Base-by-base conservation (phyloP, 1,284 basidiomycete genomes). In the Rhodotorula sp. region DNA sequence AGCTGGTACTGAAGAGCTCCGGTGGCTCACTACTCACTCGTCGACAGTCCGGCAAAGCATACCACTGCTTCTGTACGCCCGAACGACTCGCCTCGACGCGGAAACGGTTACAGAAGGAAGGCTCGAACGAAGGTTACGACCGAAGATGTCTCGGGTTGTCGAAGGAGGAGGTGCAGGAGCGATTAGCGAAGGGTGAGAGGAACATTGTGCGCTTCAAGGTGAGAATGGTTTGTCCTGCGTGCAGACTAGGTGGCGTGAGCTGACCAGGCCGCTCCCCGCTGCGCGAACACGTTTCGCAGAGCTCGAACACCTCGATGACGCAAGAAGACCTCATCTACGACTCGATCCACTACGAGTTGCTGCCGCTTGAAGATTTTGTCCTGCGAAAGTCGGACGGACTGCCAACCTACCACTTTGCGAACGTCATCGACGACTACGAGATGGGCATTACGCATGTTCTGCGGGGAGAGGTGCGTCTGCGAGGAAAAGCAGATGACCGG, bases 371-470 rank as follows among this genome's bases (percentile, higher is more conserved):
- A 44, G 95, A 99, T 79, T 93, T 94, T 18, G 87, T 99, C 62
- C 82, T 99, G 2, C 83, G 98, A 73, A 99, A 99, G 81, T 89
- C 89, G 1, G 94, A 99, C 79, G 84, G 87, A 0, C 95, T 90
- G 80, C 96, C 96, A 2, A 99, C 96, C 0, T 99, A 99, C 78
- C 96, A 99, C 75, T 86, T 99, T 3, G 95, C 96, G 0, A 94
- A 88, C 44, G 91, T 99, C 0, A 91, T 96, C 0, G 96, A 99
- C 74, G 96, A 99, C 80, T 87, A 93, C 76, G 87, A 89, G 75
- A 99, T 99, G 96, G 87, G 87, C 1, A 93, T 99, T 55, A 92
- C 92, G 0, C 95, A 99, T 80, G 94, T 99, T 4, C 82, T 99
- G 1, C 86, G 96, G 28, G 96, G 96, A 53, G 95, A 98, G 84